These are phyloP conservation scores for Curvularia sp. DNA, from an alignment of 2,329 filamentous ascomycete species.

Conservation along the genomic window DNA sequence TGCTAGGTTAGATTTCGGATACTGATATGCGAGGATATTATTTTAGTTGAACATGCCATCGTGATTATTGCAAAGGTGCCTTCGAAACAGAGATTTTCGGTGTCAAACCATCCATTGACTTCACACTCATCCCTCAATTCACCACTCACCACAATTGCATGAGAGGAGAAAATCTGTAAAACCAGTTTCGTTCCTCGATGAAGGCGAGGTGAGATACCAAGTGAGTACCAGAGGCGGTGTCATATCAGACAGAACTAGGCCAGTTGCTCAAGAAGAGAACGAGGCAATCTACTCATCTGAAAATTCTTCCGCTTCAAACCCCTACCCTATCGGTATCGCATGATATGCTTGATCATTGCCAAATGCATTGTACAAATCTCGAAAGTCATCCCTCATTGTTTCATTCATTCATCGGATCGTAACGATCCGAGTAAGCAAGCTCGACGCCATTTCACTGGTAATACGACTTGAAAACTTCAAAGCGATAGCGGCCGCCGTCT, in stretches of 20 bases:
- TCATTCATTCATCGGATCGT: too few relatives aligned
- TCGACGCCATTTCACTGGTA: neutral
- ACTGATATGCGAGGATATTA: neutral
- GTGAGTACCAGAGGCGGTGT: neutral
- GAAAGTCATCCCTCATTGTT: too few relatives aligned
- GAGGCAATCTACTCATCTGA: too few relatives aligned
- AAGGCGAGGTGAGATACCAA: neutral
- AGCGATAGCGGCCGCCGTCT: neutral
- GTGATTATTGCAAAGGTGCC: neutral
- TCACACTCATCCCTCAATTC: neutral
- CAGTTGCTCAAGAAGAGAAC: too few relatives aligned
- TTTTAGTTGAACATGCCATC: neutral
- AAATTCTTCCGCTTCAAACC: too few relatives aligned
- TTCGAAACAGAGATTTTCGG: neutral
- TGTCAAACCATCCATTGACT: neutral
- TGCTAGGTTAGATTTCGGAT: constrained; percentile 27
- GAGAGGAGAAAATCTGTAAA: neutral
- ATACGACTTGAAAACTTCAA: neutral
- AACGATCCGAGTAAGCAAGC: neutral
- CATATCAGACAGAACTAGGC: too few relatives aligned
- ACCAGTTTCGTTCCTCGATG: neutral
- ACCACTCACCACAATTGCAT: neutral
- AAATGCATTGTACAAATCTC: too few relatives aligned
- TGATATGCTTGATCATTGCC: too few relatives aligned
- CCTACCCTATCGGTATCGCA: too few relatives aligned